phyloP scores from a whole-genome alignment of 352 stramenopile species.

The Elongisporangium undulatum region DNA sequence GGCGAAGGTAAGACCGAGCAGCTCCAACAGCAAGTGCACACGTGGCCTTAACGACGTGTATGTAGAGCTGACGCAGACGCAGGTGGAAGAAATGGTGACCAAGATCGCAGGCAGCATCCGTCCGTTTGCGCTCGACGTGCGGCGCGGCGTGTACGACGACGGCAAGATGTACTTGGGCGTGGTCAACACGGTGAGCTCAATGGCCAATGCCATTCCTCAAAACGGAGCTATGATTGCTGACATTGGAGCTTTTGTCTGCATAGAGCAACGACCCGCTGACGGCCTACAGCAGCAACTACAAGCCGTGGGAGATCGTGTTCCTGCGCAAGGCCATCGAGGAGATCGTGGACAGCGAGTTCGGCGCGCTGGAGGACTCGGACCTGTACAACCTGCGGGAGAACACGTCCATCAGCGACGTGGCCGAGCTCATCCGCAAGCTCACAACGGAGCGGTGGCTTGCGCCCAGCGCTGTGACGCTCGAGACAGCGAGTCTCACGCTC shows the following conservation, averaged over 20 bases:
- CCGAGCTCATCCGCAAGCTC: conserved; percentile 61
- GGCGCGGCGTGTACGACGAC: conserved; percentile 74
- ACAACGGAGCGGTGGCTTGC: conserved; percentile 67
- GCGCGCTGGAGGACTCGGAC: conserved; percentile 53
- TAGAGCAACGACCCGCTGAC: conserved; percentile 78
- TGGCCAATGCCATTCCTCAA: not conserved
- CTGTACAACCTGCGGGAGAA: conserved; percentile 74
- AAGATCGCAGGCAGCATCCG: conserved; percentile 54
- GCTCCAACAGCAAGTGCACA: not conserved
- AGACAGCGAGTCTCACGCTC: conserved; percentile 45
- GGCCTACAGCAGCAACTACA: conserved; percentile 68
- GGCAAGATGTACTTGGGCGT: conserved; percentile 78
- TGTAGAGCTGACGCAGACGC: conserved; percentile 36
- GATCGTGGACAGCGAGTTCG: conserved; percentile 76
- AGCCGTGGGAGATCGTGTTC: conserved; percentile 83
- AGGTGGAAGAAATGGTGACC: conserved; percentile 68
- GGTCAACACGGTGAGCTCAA: conserved; percentile 59
- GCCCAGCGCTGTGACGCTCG: conserved; percentile 26
- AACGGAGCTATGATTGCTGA: not conserved
- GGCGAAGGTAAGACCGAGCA: conserved; percentile 40
- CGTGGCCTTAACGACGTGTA: not conserved
- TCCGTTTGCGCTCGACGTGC: conserved; percentile 67
- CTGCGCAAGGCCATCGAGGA: conserved; percentile 77
- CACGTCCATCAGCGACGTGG: conserved; percentile 58
- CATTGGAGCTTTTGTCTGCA: not conserved